Base-by-base conservation (phyloP, 805 yeast species). In the Cyberlindnera subsufficiens region DNA sequence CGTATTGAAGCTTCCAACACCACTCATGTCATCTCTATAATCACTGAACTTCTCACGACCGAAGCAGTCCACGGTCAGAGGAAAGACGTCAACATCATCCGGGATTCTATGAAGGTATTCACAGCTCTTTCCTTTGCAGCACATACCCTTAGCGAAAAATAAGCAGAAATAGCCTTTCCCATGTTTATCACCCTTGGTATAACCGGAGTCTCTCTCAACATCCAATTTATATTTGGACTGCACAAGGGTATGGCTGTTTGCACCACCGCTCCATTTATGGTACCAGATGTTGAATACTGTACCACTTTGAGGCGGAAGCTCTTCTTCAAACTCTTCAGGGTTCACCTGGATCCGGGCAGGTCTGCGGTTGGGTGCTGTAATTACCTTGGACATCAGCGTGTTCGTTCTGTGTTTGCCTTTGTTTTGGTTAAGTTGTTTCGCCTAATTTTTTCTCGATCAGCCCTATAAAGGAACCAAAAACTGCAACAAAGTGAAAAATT, bases 21-120 rank as follows among this genome's bases (percentile, higher is more conserved):
- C 99, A 25, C 84, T 79, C 96, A 89, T 89, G 63, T 91, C 98
- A 51, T 91, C 96, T 51, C 89, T 67, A 55, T 86, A 87, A 38
- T 79, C 84, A 1, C 84, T 70, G 49, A 83, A 83, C 60, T 85
- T 87, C 56, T 86, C 96, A 45, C 99, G 68, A 2, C 97, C 98
- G 69, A 91, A 91, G 56, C 97, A 90, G 63, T 91, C 99, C 20
- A 78, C 71, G 0, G 88, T 78, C 2, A 82, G 72, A 2, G 80
- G 72, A 37, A 69, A 69, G 32, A 68, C 61, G 55, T 90, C 96
- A 6, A 61, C 55, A 0, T 70, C 74, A 4, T 54, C 61, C 0
- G 99, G 98, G 6, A 86, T 58, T 40, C 96, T 67, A 60, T 91
- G 99, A 29, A 83, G 64, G 59, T 78, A 90, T 15, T 74, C 75